Evolutionary conservation across 805 yeast genomes (phyloP), one percentile per base, ranked within the genome.

Genomic region (Monosporozyma servazzii): DNA sequence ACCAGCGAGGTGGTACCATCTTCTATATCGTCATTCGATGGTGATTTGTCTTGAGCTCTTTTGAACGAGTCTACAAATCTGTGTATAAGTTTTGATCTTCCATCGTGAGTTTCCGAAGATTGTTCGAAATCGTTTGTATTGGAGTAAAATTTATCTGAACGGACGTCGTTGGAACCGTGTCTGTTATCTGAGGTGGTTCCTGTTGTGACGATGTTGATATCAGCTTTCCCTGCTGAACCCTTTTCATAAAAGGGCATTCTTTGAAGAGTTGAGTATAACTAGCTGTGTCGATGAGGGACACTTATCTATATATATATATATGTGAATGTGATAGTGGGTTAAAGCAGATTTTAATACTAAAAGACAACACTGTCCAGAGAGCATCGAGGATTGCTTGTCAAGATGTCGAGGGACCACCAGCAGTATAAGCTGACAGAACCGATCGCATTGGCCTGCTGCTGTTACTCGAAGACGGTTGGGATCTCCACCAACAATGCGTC

Each of bases 21-120:
- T 45, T 58, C 64, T 13, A 53, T 45, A 20, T 58, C 64, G n/a
- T 49, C 48, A 6, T 47, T 41, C 17, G 50, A 40, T 21, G 30
- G n/a, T 1, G 11, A 5, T 15, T 21, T 15, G 10, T 42, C 51
- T 29, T 57, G 55, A 3, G 65, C 60, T 43, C 61, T 54, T 31
- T 56, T 58, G 49, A 59, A 63, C 5, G 67, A 63, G 37, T 63
- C 59, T 1, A 60, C 55, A 25, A 54, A 56, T 39, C 58, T 51
- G 27, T 48, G 31, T 15, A 48, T 36, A 20, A 44, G 36, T 17
- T 15, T 31, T 15, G 37, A 13, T 17, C 44, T 33, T 6, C 23
- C 42, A 30, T 20, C 17, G 23, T 18, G 25, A 13, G 36, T n/a
- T 4, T 36, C 42, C n/a, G 47, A 18, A 18, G 31, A 21, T 10